Evolutionary conservation across 2,329 filamentous ascomycete species (phyloP), one percentile per base, ranked within the genome.

Genomic region (Aspergillus chevalieri): DNA sequence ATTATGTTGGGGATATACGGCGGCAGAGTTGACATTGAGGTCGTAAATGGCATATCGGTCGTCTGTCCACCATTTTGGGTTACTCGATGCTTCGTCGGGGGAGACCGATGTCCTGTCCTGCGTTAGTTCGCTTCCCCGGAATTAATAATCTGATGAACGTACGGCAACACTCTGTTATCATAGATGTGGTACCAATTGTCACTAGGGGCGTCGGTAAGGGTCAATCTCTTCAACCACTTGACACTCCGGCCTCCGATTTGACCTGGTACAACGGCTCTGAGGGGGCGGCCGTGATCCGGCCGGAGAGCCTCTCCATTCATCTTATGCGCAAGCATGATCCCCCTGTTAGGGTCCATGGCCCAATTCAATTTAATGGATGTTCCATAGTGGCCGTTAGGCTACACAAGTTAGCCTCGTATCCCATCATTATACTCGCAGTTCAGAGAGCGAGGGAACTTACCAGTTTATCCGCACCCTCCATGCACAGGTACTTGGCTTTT

Each of bases 161-260:
- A 78, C 56, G 91, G 91, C 36, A 96, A 72, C 1, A 96, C 89
- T 51, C 89, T 78, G 65, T 96, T 96, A 66, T 96, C 91, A 68
- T 93, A 91, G 54, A 94, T 89, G 67, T 96, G 91, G 61, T 95
- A 95, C 89, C 89, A 95, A 63, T 94, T 95, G 54, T 92, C 85
- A 63, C 89, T 95, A 0, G 90, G 89, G 21, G 78, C 75, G 8
- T 84, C 80, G 0, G 89, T 92, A 46, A 96, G 68, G 41, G 90
- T 86, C 52, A 96, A 79, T 56, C 78, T 84, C 72, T 85, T 92
- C 51, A 96, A 66, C 91, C 91, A 96, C 69, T 96, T 96, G 28
- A 96, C 90, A 65, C 89, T 95, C 54, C 91, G 80, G 1, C 90
- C 91, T 30, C 91, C 91, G 53, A 96, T 95, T 67, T 95, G 89